phyloP scores from a whole-genome alignment of 805 yeast genomes.

The Torulaspora maleeae region DNA sequence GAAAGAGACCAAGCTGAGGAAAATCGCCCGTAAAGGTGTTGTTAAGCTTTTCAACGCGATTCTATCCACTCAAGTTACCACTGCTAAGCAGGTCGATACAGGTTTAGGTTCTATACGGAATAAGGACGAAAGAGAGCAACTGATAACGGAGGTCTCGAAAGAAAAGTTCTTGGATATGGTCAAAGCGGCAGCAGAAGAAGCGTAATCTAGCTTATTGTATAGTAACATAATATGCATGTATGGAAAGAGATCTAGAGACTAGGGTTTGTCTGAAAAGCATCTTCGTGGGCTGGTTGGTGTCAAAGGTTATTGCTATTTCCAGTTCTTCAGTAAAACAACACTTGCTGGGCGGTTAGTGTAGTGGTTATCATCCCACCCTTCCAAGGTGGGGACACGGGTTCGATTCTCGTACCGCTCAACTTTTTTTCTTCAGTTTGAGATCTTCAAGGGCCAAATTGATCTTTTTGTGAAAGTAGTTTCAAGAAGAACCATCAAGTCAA shows the following conservation, averaged over 20 bases:
- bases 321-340: not conserved
- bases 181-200: constrained; percentile 61
- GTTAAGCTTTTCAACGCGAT: constrained; percentile 81
- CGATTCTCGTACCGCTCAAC: constrained; percentile 62
- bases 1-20: constrained; percentile 63
- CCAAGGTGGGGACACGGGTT: constrained; percentile 93
- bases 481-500: not conserved
- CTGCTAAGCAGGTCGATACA: constrained; percentile 46
- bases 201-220: constrained; percentile 1
- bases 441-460: not conserved
- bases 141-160: constrained; percentile 76
- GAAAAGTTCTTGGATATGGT: constrained; percentile 87
- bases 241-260: not conserved
- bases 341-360: constrained; percentile 75
- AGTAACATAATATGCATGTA: not conserved
- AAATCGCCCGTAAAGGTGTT: constrained; percentile 84
- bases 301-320: too few species aligned
- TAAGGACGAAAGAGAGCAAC: constrained; percentile 47
- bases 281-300: too few species aligned
- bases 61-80: constrained; percentile 65
- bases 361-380: constrained; percentile 90
- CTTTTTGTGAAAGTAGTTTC: not conserved
- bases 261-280: not conserved
- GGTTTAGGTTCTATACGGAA: constrained; percentile 41
- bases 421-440: constrained; percentile 7